Conservation (phyloP, 305 asterid species). For the Vinca major region DNA sequence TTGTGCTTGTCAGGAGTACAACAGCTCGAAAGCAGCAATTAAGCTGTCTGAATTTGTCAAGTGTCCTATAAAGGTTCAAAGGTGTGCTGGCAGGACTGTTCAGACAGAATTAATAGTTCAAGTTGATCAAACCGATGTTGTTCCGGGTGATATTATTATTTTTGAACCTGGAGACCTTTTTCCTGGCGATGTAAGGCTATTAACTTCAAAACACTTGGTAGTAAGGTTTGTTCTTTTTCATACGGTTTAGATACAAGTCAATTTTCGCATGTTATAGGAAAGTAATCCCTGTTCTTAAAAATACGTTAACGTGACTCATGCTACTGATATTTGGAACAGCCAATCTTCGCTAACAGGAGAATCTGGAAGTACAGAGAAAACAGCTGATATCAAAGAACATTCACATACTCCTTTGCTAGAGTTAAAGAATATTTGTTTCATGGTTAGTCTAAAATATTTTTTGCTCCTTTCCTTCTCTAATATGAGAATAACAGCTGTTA, state of each 20-base stretch:
- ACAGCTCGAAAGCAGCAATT: slow-evolving; percentile 19
- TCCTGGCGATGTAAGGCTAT: slow-evolving; percentile 21
- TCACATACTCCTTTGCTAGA: slow-evolving; percentile 19
- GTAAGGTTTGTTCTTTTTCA: slow-evolving; percentile 8
- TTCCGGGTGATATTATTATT: slow-evolving; percentile 18
- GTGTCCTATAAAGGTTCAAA: slow-evolving; percentile 16
- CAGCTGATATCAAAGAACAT: slow-evolving; percentile 17
- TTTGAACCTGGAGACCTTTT: slow-evolving; percentile 21
- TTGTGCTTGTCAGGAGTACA: slow-evolving; percentile 12
- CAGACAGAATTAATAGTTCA: slow-evolving; percentile 21
- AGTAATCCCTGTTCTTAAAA: not conserved
- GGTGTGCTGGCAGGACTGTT: slow-evolving; percentile 21
- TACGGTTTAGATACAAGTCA: not conserved
- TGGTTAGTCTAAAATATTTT: slow-evolving; percentile 12
- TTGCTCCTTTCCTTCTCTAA: not conserved
- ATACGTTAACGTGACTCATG: not conserved
- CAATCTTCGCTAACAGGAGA: slow-evolving; percentile 23
- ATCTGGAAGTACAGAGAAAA: slow-evolving; percentile 17
- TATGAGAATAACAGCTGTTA: not conserved
- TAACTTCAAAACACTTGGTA: slow-evolving; percentile 17
- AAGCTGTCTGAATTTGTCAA: slow-evolving; percentile 15
- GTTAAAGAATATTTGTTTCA: slow-evolving; percentile 18
- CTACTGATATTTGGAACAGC: slow-evolving; percentile 12
- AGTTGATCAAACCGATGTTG: slow-evolving; percentile 18
- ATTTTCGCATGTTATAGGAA: not conserved